Percentiles rank a stretch among this genome's conserved stretches.
These are phyloP conservation scores for Ceratocystis harringtonii DNA, from an alignment of 2,329 filamentous ascomycete genomes.

Conservation along the genomic window DNA sequence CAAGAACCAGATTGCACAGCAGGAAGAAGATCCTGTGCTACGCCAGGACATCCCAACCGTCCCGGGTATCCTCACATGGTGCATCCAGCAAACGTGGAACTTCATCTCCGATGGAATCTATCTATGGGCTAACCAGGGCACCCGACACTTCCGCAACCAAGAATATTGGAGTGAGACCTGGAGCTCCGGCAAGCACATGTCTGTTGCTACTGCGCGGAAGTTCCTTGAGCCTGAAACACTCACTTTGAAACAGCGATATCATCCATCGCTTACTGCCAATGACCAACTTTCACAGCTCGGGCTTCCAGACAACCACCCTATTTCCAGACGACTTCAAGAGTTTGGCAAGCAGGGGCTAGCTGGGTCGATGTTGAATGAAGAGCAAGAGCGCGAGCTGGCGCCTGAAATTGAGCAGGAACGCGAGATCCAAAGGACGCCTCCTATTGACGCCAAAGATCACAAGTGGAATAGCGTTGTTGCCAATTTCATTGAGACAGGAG, in stretches of 20 bases:
- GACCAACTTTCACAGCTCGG: background rate
- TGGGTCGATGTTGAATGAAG: conserved; percentile 37
- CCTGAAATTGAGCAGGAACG: conserved; percentile 48
- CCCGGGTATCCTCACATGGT: conserved; percentile 43
- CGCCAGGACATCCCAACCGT: conserved; percentile 27
- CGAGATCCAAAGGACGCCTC: conserved; percentile 35
- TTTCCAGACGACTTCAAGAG: conserved; percentile 2
- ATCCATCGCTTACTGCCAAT: conserved; percentile 21
- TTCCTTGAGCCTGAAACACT: conserved; percentile 43
- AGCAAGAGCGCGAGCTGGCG: conserved; percentile 53
- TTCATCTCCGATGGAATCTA: conserved; percentile 36
- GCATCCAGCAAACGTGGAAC: conserved; percentile 40
- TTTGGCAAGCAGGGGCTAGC: background rate
- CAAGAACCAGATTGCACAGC: conserved; percentile 33
- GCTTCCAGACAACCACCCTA: background rate
- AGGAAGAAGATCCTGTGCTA: background rate
- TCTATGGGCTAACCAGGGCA: conserved; percentile 47
- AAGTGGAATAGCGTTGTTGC: conserved; percentile 30
- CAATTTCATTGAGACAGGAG: conserved; percentile 28
- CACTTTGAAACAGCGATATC: conserved; percentile 37
- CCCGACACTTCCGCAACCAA: conserved; percentile 32
- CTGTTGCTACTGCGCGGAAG: conserved; percentile 23
- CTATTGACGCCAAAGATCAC: conserved; percentile 29
- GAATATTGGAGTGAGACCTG: conserved; percentile 23
- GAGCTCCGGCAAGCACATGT: conserved; percentile 16